Conservation (phyloP, 208 protist genomes). For the Leishmania lainsoni region DNA sequence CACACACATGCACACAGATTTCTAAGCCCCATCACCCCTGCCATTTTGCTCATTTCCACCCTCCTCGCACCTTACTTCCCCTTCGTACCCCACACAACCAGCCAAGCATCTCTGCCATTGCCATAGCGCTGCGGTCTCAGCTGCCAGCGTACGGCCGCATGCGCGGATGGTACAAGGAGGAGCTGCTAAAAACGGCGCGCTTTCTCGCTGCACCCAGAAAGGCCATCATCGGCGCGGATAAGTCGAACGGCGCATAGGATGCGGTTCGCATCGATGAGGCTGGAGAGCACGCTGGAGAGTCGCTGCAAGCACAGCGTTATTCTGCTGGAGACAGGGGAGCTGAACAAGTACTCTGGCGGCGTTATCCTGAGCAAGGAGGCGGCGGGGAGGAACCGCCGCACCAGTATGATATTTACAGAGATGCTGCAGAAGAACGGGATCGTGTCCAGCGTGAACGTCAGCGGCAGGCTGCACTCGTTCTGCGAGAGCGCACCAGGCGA, state of each 20-base stretch:
- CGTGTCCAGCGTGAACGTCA: constrained; percentile 96
- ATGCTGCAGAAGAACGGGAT: constrained; percentile 84
- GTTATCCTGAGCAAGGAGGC: constrained; percentile 98
- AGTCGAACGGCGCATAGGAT: constrained; percentile 90
- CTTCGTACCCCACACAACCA: not conserved
- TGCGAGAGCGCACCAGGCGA: constrained; percentile 91
- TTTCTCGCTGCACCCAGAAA: constrained; percentile 75
- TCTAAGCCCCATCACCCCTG: not conserved
- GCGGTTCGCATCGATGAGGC: constrained; percentile 83
- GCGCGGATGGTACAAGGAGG: constrained; percentile 33
- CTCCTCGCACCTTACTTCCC: not conserved
- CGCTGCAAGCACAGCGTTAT: constrained; percentile 91
- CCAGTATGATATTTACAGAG: constrained; percentile 89
- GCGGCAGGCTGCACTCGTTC: constrained; percentile 82
- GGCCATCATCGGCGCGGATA: constrained; percentile 94
- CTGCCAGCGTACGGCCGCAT: constrained; percentile 41
- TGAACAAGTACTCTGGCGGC: constrained; percentile 95
- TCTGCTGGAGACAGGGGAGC: constrained; percentile 70
- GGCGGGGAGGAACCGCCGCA: constrained; percentile 88
- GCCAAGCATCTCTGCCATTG: constrained; percentile 25
- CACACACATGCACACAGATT: not conserved
- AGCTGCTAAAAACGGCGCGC: constrained; percentile 37
- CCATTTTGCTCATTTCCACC: constrained; percentile 1
- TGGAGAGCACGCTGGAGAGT: constrained; percentile 92
- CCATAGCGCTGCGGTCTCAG: constrained; percentile 38